Base-by-base conservation (phyloP, 2,329 filamentous ascomycete species). In the Penicillium glabrum region DNA sequence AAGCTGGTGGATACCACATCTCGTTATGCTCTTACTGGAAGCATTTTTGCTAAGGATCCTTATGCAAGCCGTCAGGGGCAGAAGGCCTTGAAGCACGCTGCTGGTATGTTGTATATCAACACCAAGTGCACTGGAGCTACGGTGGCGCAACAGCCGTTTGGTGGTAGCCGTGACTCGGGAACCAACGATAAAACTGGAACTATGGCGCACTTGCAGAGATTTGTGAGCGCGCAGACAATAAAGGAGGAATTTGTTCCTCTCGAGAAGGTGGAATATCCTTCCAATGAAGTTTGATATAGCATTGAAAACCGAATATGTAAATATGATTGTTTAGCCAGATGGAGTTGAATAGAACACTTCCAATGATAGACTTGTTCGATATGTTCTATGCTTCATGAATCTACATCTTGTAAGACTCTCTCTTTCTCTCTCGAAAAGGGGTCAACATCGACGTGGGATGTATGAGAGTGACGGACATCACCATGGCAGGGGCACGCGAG, bases 101-200 rank as follows among this genome's bases (percentile, higher is more conserved):
- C 82, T 10, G 83, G 82, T 46, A 85, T 84, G 73, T 81, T 85
- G 49, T 85, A 85, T 67, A 73, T 83, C 54, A 85, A 85, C 69
- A 82, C 80, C 71, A 85, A 85, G 73, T 83, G 79, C 53, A 85
- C 83, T 1, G 82, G 79, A 1, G 79, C 82, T 0, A 75, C 83
- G 8, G 81, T 84, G 35, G 82, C 80, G 11, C 82, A 84, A 73
- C 82, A 84, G 66, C 77, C 81, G 0, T 85, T 84, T 60, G 82
- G 82, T 44, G 82, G 82, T 39, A 75, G 77, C 51, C 73, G 82
- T 51, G 76, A 77, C 45, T 82, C 79, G 46, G 82, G 82, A 31
- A 84, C 82, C 14, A 83, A 82, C 61, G 82, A 84, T 67, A 84
- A 84, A 73, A 81, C 82, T 3, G 82, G 82, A 37, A 84, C 80